Evolutionary conservation across 192 early-diverging fungal species (phyloP).

Genomic region (Diversispora eburnea): DNA sequence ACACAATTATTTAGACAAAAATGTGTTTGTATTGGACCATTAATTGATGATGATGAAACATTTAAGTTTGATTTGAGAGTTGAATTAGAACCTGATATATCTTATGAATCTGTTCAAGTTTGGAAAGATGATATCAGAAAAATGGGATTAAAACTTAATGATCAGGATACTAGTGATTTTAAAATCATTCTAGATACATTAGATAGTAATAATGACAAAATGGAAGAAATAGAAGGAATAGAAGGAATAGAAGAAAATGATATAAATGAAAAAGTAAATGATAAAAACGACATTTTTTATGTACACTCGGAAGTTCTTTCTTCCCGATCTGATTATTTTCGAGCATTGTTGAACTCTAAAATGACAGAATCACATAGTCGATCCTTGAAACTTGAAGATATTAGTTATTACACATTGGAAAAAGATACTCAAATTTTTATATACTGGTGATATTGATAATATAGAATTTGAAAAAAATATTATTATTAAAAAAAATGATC

Average conservation of each 20-base stretch:
- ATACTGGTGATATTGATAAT: background rate
- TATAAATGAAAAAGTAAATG: background rate
- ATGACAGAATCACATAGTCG: background rate
- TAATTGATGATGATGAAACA: background rate
- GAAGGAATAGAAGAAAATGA: too few relatives aligned
- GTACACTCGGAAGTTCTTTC: background rate
- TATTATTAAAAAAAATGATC: too few relatives aligned
- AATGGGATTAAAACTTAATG: background rate
- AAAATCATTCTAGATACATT: background rate
- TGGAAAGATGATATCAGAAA: background rate
- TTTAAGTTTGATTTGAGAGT: background rate
- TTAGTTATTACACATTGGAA: background rate
- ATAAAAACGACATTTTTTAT: background rate
- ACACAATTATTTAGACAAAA: background rate
- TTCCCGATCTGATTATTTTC: background rate
- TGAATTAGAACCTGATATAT: background rate
- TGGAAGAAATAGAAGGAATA: too few relatives aligned
- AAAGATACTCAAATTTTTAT: constrained; percentile 2
- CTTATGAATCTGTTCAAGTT: background rate
- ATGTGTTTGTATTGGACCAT: background rate
- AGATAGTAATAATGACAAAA: background rate
- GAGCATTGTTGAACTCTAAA: background rate
- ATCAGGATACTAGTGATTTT: background rate
- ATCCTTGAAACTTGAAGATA: background rate
- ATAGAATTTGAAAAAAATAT: too few relatives aligned